phyloP scores from a whole-genome alignment of 495 filamentous ascomycete genomes.

The Penicillium samsonianum region DNA sequence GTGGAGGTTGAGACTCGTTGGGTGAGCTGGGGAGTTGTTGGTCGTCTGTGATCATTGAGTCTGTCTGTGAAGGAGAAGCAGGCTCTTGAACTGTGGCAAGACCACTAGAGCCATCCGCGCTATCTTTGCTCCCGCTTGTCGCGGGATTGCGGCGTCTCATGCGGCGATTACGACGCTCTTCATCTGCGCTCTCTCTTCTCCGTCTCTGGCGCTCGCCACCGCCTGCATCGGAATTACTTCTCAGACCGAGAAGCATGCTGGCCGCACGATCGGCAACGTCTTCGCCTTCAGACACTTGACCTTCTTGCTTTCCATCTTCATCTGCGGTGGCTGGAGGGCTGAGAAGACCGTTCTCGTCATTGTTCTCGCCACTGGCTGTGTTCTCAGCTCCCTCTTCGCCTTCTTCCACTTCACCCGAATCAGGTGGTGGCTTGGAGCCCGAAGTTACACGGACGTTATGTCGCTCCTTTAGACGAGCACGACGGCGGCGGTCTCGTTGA shows the following conservation, averaged over 20 bases:
- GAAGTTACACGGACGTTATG: constrained; percentile 90
- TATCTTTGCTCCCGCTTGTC: constrained; percentile 49
- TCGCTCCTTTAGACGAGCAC: constrained; percentile 84
- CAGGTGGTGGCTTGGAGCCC: constrained; percentile 75
- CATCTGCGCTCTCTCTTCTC: constrained; percentile 67
- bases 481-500: constrained; percentile 81
- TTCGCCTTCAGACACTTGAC: constrained; percentile 59
- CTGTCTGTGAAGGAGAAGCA: constrained; percentile 29
- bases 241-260: constrained; percentile 76
- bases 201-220: constrained; percentile 60
- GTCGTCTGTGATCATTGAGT: constrained; percentile 28
- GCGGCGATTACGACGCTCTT: constrained; percentile 63
- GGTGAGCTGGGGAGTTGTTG: constrained; percentile 30
- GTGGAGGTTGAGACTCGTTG: constrained; percentile 31
- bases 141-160: constrained; percentile 57
- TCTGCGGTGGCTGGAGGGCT: constrained; percentile 41
- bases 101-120: constrained; percentile 38
- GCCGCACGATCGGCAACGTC: constrained; percentile 84
- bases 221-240: constrained; percentile 60
- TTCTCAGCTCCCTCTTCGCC: constrained; percentile 26
- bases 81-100: constrained; percentile 41
- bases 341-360: constrained; percentile 39
- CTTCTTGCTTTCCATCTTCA: constrained; percentile 39
- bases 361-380: constrained; percentile 26
- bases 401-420: constrained; percentile 41